Base-by-base conservation (phyloP, 2,329 filamentous ascomycete genomes). In the Blastomyces parvus region DNA sequence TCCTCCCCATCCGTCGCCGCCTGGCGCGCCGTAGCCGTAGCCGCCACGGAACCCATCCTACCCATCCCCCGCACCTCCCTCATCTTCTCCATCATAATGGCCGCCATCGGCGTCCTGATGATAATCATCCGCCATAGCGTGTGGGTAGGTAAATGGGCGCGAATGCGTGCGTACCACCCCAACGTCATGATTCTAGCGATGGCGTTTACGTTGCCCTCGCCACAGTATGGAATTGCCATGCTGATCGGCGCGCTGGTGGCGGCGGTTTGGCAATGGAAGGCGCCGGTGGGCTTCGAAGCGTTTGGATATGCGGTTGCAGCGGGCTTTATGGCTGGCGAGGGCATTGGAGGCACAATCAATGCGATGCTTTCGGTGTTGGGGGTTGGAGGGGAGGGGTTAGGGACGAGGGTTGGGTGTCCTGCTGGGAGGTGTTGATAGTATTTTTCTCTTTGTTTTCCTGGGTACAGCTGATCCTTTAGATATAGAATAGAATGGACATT, bases 11-110 rank as follows among this genome's bases (percentile, higher is more conserved):
- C 84, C 1, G 86, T 88, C 17, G 76, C 82, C 0, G 86, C 86
- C 0, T 89, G 86, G 86, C 79, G 82, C 50, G 86, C 86, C 4
- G 84, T 88, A 6, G 85, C 87, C 1, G 75, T 82, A 64, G 84
- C 84, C 19, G 84, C 86, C 64, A 86, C 84, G 0, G 80, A 83
- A 65, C 82, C 83, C 1, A 73, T 71, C 0, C 80, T 86, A 70
- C 79, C 77, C 5, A 84, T 87, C 64, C 84, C 84, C 0, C 75
- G 74, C 27, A 78, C 75, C 8, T 82, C 81, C 42, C 38, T 64
- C 8, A 52, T 27, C 69, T 85, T 86, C 72, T 77, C 83, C 62
- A 80, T 85, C 67, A 76, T 81, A 63, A 81, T 86, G 70, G 79
- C 81, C 30, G 71, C 55, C 17, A 55, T 59, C n/a, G 63, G 63